Percentiles rank a stretch among this genome's conserved stretches.
Evolutionary conservation across 176 grass and related monocot species (phyloP).

Genomic region (Phoenix roebelenii): DNA sequence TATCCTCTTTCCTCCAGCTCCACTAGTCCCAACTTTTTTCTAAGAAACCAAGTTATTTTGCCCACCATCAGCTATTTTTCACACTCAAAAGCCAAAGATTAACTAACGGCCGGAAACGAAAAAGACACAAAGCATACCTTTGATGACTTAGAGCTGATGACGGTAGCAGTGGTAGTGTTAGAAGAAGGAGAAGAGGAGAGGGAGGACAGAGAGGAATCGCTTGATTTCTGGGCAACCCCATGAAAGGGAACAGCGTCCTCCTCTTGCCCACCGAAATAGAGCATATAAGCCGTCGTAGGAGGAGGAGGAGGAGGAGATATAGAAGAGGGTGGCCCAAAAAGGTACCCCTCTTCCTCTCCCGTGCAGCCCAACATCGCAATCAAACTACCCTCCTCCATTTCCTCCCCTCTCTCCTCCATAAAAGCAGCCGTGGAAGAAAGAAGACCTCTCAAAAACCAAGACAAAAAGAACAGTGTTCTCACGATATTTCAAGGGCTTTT

Average conservation of each 20-base stretch:
- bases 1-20: too few relatives aligned
- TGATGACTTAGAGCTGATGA: slow-evolving; percentile 5
- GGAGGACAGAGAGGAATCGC: slow-evolving; percentile 7
- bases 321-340: not conserved
- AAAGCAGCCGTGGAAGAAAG: too few relatives aligned
- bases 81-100: too few relatives aligned
- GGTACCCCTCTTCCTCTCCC: slow-evolving; percentile 5
- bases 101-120: not conserved
- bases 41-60: too few relatives aligned
- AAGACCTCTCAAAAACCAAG: too few relatives aligned
- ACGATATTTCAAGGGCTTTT: too few relatives aligned
- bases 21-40: too few relatives aligned
- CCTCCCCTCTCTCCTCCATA: slow-evolving; percentile 42
- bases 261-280: slow-evolving; percentile 8
- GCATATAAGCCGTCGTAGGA: slow-evolving; percentile 10
- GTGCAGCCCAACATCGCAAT: slow-evolving; percentile 29
- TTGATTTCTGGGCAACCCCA: not conserved
- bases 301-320: not conserved
- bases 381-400: slow-evolving; percentile 22
- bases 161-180: slow-evolving; percentile 2
- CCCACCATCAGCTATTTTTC: too few relatives aligned
- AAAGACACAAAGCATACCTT: slow-evolving; percentile 5
- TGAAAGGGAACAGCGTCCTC: not conserved
- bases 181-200: slow-evolving; percentile 21
- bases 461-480: too few relatives aligned